Percentiles rank a stretch among this genome's conserved stretches.
These are phyloP conservation scores for Dissophora globulifera DNA, from an alignment of 192 early-diverging fungal species.

Conservation along the genomic window DNA sequence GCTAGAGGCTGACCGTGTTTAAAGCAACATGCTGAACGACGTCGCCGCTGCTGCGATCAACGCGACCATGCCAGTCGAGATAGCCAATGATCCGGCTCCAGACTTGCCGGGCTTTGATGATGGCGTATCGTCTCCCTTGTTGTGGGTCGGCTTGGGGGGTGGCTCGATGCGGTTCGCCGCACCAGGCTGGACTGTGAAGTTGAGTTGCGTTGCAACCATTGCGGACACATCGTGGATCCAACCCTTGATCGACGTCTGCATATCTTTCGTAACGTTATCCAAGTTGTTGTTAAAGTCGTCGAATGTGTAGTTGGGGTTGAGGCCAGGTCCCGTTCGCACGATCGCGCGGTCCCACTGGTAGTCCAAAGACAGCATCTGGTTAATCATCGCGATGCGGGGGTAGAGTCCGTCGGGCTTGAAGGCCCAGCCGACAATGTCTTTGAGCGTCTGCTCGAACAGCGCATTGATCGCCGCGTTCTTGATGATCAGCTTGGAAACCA, in stretches of 20 bases:
- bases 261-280: conserved; percentile 22
- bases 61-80: not conserved
- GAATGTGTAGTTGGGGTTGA: conserved; percentile 10
- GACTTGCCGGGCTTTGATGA: not conserved
- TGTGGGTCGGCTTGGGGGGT: conserved; percentile 30
- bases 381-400: conserved; percentile 34
- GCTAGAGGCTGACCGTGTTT: no score
- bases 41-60: not conserved
- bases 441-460: conserved; percentile 33
- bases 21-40: conserved; percentile 12
- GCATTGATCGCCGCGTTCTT: conserved; percentile 29
- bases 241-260: conserved; percentile 9
- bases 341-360: conserved; percentile 47
- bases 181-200: conserved; percentile 9
- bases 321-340: conserved; percentile 17
- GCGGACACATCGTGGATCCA: conserved; percentile 25
- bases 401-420: conserved; percentile 30
- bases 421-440: conserved; percentile 30
- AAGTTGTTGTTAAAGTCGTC: conserved; percentile 29
- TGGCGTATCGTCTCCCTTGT: conserved; percentile 1
- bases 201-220: conserved; percentile 10
- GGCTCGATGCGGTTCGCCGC: conserved; percentile 11
- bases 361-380: conserved; percentile 46
- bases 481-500: conserved; percentile 50
- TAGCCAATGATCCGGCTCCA: no score